Evolutionary conservation across 352 stramenopile genomes (phyloP), one percentile per base, ranked within the genome.

Genomic region (Phytophthora lateralis): DNA sequence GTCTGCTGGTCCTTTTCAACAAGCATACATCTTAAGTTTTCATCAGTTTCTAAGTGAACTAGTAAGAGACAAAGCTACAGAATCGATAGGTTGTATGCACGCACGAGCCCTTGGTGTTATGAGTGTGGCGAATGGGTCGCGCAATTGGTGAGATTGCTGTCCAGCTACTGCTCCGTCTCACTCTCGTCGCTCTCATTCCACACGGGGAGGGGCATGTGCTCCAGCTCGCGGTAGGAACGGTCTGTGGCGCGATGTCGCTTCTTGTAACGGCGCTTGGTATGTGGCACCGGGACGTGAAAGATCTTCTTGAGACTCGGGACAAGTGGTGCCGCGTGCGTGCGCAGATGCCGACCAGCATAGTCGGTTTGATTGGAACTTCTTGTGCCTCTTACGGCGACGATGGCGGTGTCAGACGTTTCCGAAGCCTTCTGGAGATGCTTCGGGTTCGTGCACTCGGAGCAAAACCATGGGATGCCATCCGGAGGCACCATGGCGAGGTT

Each of bases 281-380:
- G 59, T 26, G 50, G 39, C 45, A 66, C 63, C 5, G 69, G 61
- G 14, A 63, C 55, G 57, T 82, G 70, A 44, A 91, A 85, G 43
- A 91, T 89, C 39, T 76, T 74, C 55, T 89, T 91, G 24, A 78
- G 75, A 35, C 78, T 91, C 37, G 82, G 80, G 43, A 75, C 54
- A n/a, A 78, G 56, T 9, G 63, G 63, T 14, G 66, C 57, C 6
- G 70, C 62, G 21, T 85, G 77, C 3, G 71, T 78, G 34, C 82
- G 79, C 41, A 88, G 50, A 38, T 86, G 73, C 2, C 73, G 80
- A 5, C 72, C 50, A 30, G 60, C 35, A 24, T 72, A 65, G 6
- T 69, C 55, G 10, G 51, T 55, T 45, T 59, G 60, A 1, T 41
- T 63, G 18, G 39, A 39, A 12, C 43, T 64, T 41, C 57, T 68